Base-by-base conservation (phyloP, 1,284 basidiomycete species). In the Sanghuangporus weigelae region DNA sequence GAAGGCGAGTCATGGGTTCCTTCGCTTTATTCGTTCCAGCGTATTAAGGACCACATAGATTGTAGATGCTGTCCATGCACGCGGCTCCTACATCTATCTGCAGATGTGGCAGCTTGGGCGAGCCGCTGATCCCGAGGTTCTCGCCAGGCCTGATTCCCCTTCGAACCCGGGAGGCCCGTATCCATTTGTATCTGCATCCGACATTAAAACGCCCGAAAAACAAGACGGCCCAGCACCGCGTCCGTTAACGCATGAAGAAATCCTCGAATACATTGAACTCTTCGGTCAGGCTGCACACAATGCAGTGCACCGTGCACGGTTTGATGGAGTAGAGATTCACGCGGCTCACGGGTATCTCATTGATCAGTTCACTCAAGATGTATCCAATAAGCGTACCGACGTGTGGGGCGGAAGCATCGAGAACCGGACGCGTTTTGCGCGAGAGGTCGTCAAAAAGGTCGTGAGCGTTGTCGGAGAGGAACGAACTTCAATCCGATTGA, bases 361-460 rank as follows among this genome's bases (percentile, higher is more conserved):
- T 50, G 75, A 77, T 68, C 74, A 78, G 67, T 81, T 79, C 70
- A 49, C 78, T 51, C 74, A 78, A 42, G 70, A 73, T 56, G 68
- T 70, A 0, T 68, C 76, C 55, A 87, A 87, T 75, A 75, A 78
- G 39, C 80, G 85, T 35, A 82, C 79, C 11, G 86, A 88, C 72
- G 73, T 78, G 56, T 89, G 85, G 69, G 85, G 85, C 6, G 85
- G 84, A 2, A 77, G 77, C 1, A 63, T 84, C 23, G 81, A 84
- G 71, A 85, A 85, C 69, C 75, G 85, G 16, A 68, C 74, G 2
- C 73, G 80, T 11, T 86, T 87, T 64, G 68, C 76, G 1, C 72
- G 84, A 66, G 77, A 78, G 67, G 77, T 83, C 6, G 70, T 83
- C 36, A 76, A 80, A 19, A 77, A 75, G 0, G 68, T 82, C 3